These are phyloP conservation scores for Dendryphion nanum DNA, from an alignment of 2,329 filamentous ascomycete genomes.

Conservation along the genomic window DNA sequence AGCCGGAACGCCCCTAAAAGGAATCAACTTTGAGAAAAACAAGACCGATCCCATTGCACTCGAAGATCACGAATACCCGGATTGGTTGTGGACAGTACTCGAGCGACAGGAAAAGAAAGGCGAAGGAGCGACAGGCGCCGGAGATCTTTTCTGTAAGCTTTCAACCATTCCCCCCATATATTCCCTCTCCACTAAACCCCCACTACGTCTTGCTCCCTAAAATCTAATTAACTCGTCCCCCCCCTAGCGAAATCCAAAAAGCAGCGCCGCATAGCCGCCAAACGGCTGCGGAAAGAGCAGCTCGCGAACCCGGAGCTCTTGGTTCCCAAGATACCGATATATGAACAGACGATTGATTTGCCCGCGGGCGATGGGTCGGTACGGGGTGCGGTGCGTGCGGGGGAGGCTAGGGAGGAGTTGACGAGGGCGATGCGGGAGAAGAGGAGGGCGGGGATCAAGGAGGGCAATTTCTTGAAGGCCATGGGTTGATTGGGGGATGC, in stretches of 20 bases:
- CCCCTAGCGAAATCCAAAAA: conserved; percentile 77
- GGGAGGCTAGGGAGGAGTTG: conserved; percentile 59
- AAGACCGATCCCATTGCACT: conserved; percentile 70
- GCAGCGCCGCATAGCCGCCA: conserved; percentile 69
- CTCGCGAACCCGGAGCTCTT: conserved; percentile 66
- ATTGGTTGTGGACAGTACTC: conserved; percentile 76
- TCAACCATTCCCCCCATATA: neutral
- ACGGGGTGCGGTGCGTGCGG: conserved; percentile 47
- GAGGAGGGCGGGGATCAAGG: conserved; percentile 75
- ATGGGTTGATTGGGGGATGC: conserved; percentile 51
- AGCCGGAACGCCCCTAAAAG: conserved; percentile 68
- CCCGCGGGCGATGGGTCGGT: conserved; percentile 53
- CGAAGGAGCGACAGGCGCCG: conserved; percentile 54
- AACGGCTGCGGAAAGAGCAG: conserved; percentile 60
- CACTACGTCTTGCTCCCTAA: neutral
- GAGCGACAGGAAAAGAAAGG: conserved; percentile 56
- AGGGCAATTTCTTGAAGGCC: conserved; percentile 79
- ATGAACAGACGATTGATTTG: conserved; percentile 76
- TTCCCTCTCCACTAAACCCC: neutral
- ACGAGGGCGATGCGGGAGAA: conserved; percentile 72
- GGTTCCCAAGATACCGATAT: conserved; percentile 65
- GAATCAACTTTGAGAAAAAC: conserved; percentile 76
- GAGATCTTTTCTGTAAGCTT: conserved; percentile 76
- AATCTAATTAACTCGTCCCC: conserved; percentile 2
- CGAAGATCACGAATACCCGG: conserved; percentile 73